Percentiles rank a stretch among this genome's conserved stretches.
Evolutionary conservation across 371 early-diverging fungal species (phyloP).

Genomic region (Mucor lusitanicus): DNA sequence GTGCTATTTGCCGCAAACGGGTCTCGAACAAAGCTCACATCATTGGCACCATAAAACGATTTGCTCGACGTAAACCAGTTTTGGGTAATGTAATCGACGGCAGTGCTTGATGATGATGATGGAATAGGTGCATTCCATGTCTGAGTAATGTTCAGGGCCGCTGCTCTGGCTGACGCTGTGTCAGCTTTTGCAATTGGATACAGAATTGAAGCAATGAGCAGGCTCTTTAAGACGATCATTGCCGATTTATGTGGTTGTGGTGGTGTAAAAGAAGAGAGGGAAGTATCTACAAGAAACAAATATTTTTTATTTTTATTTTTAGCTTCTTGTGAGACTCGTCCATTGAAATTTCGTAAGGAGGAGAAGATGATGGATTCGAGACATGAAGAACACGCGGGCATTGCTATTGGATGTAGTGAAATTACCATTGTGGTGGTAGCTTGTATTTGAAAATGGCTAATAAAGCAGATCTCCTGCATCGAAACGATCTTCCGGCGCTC

Average conservation of each 20-base stretch:
- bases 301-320: constrained; percentile 2
- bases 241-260: background rate
- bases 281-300: background rate
- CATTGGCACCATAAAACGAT: constrained; percentile 12
- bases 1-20: constrained; percentile 11
- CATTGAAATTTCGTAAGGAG: background rate
- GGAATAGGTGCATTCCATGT: constrained; percentile 42
- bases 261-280: background rate
- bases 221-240: background rate
- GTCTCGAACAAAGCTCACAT: constrained; percentile 11
- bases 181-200: constrained; percentile 2
- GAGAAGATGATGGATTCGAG: background rate
- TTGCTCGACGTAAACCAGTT: constrained; percentile 18
- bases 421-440: background rate
- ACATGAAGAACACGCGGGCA: background rate
- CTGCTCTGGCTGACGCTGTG: constrained; percentile 19
- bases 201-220: background rate
- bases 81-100: constrained; percentile 6
- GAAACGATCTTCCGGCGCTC: background rate
- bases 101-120: constrained; percentile 1
- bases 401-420: background rate
- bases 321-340: constrained; percentile 2
- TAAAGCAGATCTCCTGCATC: background rate
- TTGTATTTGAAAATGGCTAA: background rate
- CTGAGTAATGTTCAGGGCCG: constrained; percentile 27